Evolutionary conservation across 2,329 filamentous ascomycete species (phyloP).

Genomic region (Ceratocystis albifundus): DNA sequence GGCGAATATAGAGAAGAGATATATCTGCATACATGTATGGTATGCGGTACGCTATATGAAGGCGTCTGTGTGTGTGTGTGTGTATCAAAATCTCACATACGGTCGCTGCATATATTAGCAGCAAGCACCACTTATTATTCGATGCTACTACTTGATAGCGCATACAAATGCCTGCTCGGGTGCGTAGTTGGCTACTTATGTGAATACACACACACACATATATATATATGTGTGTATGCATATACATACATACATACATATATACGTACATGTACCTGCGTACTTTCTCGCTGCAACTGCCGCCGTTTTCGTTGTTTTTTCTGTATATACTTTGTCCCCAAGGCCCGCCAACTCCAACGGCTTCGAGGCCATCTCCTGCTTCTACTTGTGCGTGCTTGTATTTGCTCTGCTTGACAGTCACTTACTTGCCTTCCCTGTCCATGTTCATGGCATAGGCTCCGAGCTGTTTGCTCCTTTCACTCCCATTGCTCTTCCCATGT

Average conservation of each 20-base stretch:
- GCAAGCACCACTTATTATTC: no score
- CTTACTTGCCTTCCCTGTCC: not conserved
- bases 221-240: not conserved
- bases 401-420: not conserved
- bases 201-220: no score
- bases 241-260: not conserved
- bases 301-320: not conserved
- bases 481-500: conserved; percentile 7
- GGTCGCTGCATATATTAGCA: not conserved
- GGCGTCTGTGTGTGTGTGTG: not conserved
- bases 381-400: not conserved
- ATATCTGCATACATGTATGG: not conserved
- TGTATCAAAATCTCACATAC: not conserved
- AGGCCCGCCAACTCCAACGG: not conserved
- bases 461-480: conserved; percentile 1
- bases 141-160: no score
- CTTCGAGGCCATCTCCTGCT: not conserved
- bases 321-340: not conserved
- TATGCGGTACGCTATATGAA: not conserved
- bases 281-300: not conserved
- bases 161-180: no score
- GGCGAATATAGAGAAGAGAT: no score
- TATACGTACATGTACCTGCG: not conserved
- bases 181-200: no score
- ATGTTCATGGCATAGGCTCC: not conserved